These are phyloP conservation scores for Alternaria metachromatica DNA, from an alignment of 2,329 filamentous ascomycete genomes.

Conservation along the genomic window DNA sequence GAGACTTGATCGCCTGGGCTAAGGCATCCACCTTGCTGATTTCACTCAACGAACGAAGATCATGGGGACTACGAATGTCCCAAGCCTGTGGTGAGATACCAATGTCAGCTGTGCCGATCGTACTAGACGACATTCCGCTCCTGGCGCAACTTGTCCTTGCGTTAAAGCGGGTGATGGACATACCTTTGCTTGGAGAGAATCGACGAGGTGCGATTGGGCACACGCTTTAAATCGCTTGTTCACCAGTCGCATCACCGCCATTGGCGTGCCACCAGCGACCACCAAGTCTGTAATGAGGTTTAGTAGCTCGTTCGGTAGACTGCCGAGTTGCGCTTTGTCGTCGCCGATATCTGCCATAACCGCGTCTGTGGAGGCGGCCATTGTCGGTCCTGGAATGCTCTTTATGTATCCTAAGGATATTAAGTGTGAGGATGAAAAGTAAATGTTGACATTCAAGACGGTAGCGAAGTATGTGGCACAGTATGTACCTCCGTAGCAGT, in stretches of 20 bases:
- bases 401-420: background rate
- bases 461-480: background rate
- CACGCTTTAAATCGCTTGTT: background rate
- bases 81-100: background rate
- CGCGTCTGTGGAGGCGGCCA: background rate
- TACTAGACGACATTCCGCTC: background rate
- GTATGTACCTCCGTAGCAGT: background rate
- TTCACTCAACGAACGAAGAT: background rate
- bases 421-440: background rate
- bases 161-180: background rate
- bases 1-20: background rate
- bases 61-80: background rate
- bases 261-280: background rate
- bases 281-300: background rate
- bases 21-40: background rate
- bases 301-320: background rate
- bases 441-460: background rate
- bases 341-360: background rate
- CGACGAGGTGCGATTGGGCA: background rate
- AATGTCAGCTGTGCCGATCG: background rate
- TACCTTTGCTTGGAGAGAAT: background rate
- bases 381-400: background rate
- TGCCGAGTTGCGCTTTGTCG: background rate
- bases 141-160: background rate
- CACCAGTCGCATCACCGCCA: background rate